Base-by-base conservation (phyloP, 2,329 filamentous ascomycete genomes). In the Arthrobotrys sinensis region DNA sequence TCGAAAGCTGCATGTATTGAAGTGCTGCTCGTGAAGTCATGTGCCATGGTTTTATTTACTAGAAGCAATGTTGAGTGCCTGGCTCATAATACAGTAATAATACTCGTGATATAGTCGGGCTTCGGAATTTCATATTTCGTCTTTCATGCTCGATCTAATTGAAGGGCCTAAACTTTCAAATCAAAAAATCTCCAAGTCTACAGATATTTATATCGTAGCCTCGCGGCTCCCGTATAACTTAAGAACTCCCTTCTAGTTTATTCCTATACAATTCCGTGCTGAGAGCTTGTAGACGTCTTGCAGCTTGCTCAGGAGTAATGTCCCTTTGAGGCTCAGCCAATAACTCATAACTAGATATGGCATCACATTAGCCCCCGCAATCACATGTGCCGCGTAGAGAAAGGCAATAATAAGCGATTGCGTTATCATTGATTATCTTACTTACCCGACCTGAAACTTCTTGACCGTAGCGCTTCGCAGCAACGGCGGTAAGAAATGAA, bases 241-340 rank as follows among this genome's bases (percentile, higher is more conserved):
- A 71, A 53, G 46, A 80, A 48, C 12, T 67, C 21, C 45, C 77
- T 68, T 79, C 76, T 57, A 90, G 81, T 80, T 86, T 88, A 83
- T 91, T 93, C 80, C 96, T 89, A 83, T 99, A 98, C 80, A 99
- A 85, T 83, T 93, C 90, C 14, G 94, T 94, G 80, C 93, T 79
- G 16, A 81, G 94, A 73, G 88, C 87, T 80, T 92, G 89, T 76
- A 99, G 86, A 62, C 90, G 90, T 28, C 90, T 90, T 12, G 96
- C 92, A 0, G 96, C 96, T 85, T 98, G 96, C 85, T 99, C 96
- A 0, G 96, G 95, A 0, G 96, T 99, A 82, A 99, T 98, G 84
- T 99, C 96, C 76, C 96, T 89, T 85, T 99, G 96, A n/a, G 96
- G 95, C 86, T 99, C 96, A 1, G 93, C 96, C 89, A 99, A 90